These are phyloP conservation scores for Macrophomina tecta DNA, from an alignment of 2,329 filamentous ascomycete species.

Conservation along the genomic window DNA sequence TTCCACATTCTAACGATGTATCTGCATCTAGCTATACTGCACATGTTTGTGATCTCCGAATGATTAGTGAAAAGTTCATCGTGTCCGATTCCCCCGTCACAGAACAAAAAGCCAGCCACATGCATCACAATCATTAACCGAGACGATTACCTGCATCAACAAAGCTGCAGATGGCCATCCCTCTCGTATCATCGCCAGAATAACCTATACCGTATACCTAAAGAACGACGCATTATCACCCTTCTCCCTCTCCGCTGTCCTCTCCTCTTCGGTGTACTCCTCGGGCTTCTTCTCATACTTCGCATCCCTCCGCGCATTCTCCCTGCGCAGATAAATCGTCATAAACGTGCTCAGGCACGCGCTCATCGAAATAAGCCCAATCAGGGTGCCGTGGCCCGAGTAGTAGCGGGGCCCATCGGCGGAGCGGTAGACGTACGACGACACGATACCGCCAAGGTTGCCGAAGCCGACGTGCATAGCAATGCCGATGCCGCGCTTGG, in stretches of 20 bases:
- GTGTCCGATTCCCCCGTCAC: no score
- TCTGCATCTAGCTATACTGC: slow-evolving; percentile 1
- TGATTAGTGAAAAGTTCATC: no score
- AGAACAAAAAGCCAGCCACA: no score
- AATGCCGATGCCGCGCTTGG: slow-evolving; percentile 63
- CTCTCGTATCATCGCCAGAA: neutral
- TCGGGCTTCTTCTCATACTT: slow-evolving; percentile 51
- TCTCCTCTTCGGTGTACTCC: slow-evolving; percentile 62
- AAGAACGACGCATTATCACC: slow-evolving; percentile 62
- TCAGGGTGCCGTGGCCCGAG: slow-evolving; percentile 54
- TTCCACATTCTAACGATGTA: neutral
- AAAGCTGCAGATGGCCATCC: neutral
- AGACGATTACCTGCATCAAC: neutral
- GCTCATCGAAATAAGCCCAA: slow-evolving; percentile 55
- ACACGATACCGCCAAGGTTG: slow-evolving; percentile 45
- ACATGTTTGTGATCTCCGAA: no score
- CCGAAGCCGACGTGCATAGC: slow-evolving; percentile 62
- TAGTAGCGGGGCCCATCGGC: slow-evolving; percentile 53
- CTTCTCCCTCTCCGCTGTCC: slow-evolving; percentile 57
- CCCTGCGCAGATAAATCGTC: slow-evolving; percentile 62
- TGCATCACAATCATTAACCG: neutral
- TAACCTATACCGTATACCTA: slow-evolving; percentile 41
- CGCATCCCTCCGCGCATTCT: slow-evolving; percentile 62
- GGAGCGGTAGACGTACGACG: slow-evolving; percentile 56
- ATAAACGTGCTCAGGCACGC: slow-evolving; percentile 60